These are phyloP conservation scores for Monosporascus sp. DNA, from an alignment of 2,329 filamentous ascomycete species.

Conservation along the genomic window DNA sequence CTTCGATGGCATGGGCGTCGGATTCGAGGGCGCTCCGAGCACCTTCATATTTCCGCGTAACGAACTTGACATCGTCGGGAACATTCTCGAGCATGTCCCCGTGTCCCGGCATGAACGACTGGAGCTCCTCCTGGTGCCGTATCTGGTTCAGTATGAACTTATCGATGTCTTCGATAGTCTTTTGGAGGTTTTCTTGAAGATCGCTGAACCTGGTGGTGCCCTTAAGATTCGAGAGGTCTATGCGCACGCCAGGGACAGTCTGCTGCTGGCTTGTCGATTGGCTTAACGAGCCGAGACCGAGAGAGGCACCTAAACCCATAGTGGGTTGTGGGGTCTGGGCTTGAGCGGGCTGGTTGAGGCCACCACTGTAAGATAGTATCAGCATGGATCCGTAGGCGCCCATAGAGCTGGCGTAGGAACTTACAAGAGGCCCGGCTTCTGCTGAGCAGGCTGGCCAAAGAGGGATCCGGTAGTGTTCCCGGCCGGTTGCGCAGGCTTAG, in stretches of 20 bases:
- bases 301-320: conserved; percentile 18
- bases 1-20: conserved; percentile 38
- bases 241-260: conserved; percentile 65
- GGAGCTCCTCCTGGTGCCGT: conserved; percentile 69
- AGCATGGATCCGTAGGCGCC: background rate
- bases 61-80: conserved; percentile 39
- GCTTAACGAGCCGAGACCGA: conserved; percentile 38
- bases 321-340: conserved; percentile 8
- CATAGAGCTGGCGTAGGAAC: conserved; percentile 8
- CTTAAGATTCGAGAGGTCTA: conserved; percentile 72
- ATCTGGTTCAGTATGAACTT: conserved; percentile 76
- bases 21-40: conserved; percentile 34
- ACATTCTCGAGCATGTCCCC: conserved; percentile 47
- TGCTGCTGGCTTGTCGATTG: conserved; percentile 48
- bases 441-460: conserved; percentile 19
- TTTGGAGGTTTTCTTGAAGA: conserved; percentile 75
- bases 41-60: conserved; percentile 39
- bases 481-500: conserved; percentile 15
- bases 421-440: conserved; percentile 26
- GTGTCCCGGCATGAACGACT: conserved; percentile 58
- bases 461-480: conserved; percentile 7
- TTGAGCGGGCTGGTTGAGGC: conserved; percentile 15
- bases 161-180: conserved; percentile 73
- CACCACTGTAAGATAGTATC: conserved; percentile 9
- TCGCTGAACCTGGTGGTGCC: conserved; percentile 91